Evolutionary conservation across 257 asterid genomes (phyloP).

Genomic region (Pogostemon cablin): DNA sequence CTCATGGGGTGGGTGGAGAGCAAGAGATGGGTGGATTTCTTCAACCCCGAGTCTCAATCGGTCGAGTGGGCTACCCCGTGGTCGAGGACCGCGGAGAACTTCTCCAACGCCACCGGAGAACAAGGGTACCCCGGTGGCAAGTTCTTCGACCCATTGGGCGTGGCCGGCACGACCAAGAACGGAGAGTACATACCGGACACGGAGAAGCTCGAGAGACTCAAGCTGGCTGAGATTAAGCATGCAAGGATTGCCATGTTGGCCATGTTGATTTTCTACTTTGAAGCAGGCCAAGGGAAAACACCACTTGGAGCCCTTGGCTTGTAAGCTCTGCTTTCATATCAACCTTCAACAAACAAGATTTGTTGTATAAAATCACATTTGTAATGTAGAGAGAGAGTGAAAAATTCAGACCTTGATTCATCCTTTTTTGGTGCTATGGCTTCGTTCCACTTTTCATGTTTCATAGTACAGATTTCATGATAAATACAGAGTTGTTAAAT

Average conservation of each 20-base stretch:
- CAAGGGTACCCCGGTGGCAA: constrained; percentile 98
- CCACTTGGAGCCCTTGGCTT: constrained; percentile 97
- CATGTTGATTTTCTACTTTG: constrained; percentile 89
- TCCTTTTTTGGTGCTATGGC: neutral
- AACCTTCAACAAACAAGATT: neutral
- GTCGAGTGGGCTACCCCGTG: constrained; percentile 98
- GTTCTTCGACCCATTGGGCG: constrained; percentile 76
- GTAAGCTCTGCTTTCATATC: constrained; percentile 35
- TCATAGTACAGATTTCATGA: neutral
- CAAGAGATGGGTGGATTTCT: constrained; percentile 98
- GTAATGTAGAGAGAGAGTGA: constrained; percentile 31
- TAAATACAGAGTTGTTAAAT: neutral
- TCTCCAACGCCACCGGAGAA: constrained; percentile 83
- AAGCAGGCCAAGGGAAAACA: constrained; percentile 97
- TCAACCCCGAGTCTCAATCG: constrained; percentile 87
- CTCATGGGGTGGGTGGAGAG: constrained; percentile 99
- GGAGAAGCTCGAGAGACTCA: constrained; percentile 90
- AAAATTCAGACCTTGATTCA: neutral
- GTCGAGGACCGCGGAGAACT: constrained; percentile 85
- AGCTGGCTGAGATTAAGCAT: constrained; percentile 95
- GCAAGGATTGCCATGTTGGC: constrained; percentile 97
- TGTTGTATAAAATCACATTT: constrained; percentile 36
- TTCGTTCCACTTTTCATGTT: neutral
- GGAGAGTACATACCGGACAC: constrained; percentile 75
- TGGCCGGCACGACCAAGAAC: constrained; percentile 65